Base-by-base conservation (phyloP, 2,329 filamentous ascomycete genomes). In the Pseudogymnoascus sp. region DNA sequence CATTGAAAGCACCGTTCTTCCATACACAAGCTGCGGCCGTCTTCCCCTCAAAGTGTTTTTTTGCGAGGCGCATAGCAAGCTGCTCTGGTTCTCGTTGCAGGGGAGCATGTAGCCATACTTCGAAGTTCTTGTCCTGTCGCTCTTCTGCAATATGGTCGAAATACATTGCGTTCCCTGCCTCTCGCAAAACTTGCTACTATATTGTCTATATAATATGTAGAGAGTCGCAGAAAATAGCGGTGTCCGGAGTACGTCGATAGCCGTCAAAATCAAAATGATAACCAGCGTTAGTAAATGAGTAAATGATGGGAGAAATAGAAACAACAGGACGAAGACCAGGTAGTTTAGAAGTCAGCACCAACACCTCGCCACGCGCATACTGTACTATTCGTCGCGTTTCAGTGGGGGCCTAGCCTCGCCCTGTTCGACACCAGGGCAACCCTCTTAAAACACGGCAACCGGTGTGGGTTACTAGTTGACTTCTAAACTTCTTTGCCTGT, bases 1-100 rank as follows among this genome's bases (percentile, higher is more conserved):
- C 44, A 66, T 73, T 73, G 33, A 73, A 74, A 60, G 70, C 69
- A 21, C 73, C 70, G 44, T 69, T 71, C n/a, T 66, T 60, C 31
- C 16, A 60, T 11, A 12, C 56, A 12, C 31, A 60, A 10, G 56
- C 56, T 14, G 31, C 37, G 7, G 10, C 25, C 5, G 56, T 23
- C 11, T 35, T 21, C 4, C 31, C 18, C 11, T 37, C 25, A 35
- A 7, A 18, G 28, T 60, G 56, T 12, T 60, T 33, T 28, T 37
- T 42, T 42, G 40, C 40, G 4, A 42, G 40, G 3, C 40, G 40
- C 10, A 42, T 21, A 21, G 40, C 16, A 21, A 42, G 40, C 16
- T 21, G 40, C 40, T 42, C 40, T 21, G 40, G 40, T 42, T 42
- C 40, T 42, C 40, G 40, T 18, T 42, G 40, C 2, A 42, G n/a